Conservation (phyloP, 2,329 filamentous ascomycete species). For the Aspergillus viridinutans region DNA sequence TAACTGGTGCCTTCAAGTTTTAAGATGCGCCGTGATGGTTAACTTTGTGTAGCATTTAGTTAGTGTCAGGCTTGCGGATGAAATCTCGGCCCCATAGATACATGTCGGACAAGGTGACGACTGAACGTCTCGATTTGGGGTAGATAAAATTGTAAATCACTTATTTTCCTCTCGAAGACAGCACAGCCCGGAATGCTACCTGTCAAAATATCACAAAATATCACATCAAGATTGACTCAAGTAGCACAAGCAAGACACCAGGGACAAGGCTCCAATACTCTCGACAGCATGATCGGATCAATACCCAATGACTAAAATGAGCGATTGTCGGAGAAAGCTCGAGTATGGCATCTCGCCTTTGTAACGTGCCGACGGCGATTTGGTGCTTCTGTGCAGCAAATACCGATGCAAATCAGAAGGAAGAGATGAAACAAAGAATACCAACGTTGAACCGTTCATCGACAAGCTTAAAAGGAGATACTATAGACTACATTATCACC, state of each 20-base stretch:
- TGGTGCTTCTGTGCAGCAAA: not conserved
- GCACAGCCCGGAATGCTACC: not conserved
- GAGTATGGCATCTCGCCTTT: not conserved
- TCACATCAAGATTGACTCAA: not conserved
- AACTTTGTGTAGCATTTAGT: not conserved
- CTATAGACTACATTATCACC: conserved; percentile 7
- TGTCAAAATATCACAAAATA: not conserved
- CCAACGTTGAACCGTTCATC: not conserved
- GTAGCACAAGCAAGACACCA: not conserved
- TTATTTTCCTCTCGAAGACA: not conserved
- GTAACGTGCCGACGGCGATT: not conserved
- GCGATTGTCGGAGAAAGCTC: conserved; percentile 1
- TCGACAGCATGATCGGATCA: not conserved
- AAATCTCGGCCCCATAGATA: not conserved
- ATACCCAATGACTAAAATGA: conserved; percentile 1
- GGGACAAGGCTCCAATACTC: not conserved
- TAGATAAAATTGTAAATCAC: not conserved
- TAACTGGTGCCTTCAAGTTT: not conserved
- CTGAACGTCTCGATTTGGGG: not conserved
- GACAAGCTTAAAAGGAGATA: not conserved
- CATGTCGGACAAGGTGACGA: not conserved
- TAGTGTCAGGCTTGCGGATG: not conserved
- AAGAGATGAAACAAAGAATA: conserved; percentile 1
- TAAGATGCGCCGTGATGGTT: not conserved
- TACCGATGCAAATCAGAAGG: not conserved